Evolutionary conservation across 331 rosid species (phyloP).

Genomic region (Rosa hybrid): DNA sequence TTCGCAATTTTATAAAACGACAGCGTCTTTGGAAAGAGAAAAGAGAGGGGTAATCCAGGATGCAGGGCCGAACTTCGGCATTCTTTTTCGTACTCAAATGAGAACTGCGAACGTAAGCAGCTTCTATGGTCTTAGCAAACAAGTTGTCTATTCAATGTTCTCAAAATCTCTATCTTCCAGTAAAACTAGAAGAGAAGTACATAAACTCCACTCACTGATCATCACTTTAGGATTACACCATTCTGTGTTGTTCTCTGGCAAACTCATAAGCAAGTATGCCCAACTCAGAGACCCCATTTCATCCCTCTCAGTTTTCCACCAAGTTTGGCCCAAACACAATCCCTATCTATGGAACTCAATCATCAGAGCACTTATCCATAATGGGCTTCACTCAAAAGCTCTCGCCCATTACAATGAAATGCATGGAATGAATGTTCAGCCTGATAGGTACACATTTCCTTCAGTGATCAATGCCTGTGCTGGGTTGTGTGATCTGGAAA

Average conservation of each 20-base stretch:
- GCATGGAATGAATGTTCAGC: constrained; percentile 23
- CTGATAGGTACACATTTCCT: constrained; percentile 41
- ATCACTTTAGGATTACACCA: constrained; percentile 26
- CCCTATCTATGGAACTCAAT: constrained; percentile 38
- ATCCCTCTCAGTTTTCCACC: constrained; percentile 31
- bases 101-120: neutral
- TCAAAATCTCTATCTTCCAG: constrained; percentile 29
- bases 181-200: constrained; percentile 15
- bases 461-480: constrained; percentile 43
- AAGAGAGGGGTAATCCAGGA: no score
- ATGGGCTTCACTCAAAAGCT: constrained; percentile 28
- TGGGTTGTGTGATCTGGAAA: constrained; percentile 22
- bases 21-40: no score
- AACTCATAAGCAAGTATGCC: constrained; percentile 37
- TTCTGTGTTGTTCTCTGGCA: constrained; percentile 31
- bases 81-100: neutral
- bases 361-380: constrained; percentile 36
- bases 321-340: constrained; percentile 24
- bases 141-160: constrained; percentile 5
- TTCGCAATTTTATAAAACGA: no score
- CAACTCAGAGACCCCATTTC: constrained; percentile 31
- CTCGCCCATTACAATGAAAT: constrained; percentile 33
- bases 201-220: constrained; percentile 27
- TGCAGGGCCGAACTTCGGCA: no score
- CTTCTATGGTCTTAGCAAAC: neutral